Base-by-base conservation (phyloP, 768 basidiomycete species). In the Rossbeevera mucosa region DNA sequence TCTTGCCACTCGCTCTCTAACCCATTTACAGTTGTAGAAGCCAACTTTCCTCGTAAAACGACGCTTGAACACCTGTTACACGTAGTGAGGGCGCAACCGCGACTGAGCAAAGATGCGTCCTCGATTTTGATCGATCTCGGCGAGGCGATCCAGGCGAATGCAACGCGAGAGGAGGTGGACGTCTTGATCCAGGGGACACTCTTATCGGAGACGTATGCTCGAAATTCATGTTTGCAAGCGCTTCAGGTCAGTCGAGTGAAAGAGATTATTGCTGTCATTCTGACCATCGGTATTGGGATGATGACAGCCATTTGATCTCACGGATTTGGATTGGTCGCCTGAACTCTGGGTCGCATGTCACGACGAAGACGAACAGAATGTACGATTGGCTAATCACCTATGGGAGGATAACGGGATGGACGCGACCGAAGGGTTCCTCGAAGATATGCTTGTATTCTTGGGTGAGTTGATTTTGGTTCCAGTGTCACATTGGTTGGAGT, bases 381-480 rank as follows among this genome's bases (percentile, higher is more conserved):
- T 83, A 0, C 76, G 86, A 46, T 72, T 97, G 36, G 94, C 94
- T 14, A 72, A 73, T 21, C 82, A 85, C 55, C 71, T 91, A 9
- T 98, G 94, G 94, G 95, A 96, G 50, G 96, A 97, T 56, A 98
- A 98, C 57, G 94, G 91, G 4, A 68, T 97, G 31, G 92, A 96
- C 61, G 81, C 94, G 9, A 81, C 88, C 0, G 90, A 92, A 57
- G 67, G 67, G 6, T 82, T 58, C 21, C 66, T 91, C 0, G 63
- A 67, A 0, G 74, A 76, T 42, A 71, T 98, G 12, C 63, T 89
- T 11, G 66, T 65, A 0, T 90, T 82, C 60, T 76, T 97, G 16
- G 86, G 94, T 91, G 65, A 1, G 61, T 62, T 5, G 16, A 16
- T 18, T 38, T 6, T 25, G 7, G 33, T 31, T 7, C 12, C 8